Conservation (phyloP, 1,284 basidiomycete genomes). For the Cryptococcus sp. region DNA sequence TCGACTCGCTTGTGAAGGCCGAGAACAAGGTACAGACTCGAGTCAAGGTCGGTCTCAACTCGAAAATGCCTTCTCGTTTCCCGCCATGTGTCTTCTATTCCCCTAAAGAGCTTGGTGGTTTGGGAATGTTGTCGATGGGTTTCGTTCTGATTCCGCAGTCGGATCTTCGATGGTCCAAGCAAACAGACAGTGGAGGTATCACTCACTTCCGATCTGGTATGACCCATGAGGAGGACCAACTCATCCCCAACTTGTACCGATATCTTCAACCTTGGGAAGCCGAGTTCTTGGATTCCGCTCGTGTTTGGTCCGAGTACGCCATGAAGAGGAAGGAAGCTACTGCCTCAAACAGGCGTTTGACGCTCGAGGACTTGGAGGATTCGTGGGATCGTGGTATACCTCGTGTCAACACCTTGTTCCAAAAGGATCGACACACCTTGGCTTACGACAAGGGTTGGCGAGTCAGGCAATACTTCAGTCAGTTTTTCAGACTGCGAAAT, state of each 20-base stretch:
- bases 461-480: constrained; percentile 94
- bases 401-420: constrained; percentile 49
- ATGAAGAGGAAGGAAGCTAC: constrained; percentile 99
- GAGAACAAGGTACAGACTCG: constrained; percentile 99
- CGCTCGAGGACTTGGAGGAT: constrained; percentile 95
- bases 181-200: constrained; percentile 90
- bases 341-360: constrained; percentile 92
- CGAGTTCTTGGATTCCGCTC: constrained; percentile 95
- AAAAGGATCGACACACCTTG: constrained; percentile 81
- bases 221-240: constrained; percentile 90
- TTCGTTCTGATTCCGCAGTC: constrained; percentile 98
- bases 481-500: constrained; percentile 78
- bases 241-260: constrained; percentile 96
- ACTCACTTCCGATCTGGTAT: constrained; percentile 98
- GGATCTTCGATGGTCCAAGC: constrained; percentile 96
- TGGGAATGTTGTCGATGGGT: constrained; percentile 99
- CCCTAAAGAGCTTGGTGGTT: constrained; percentile 92
- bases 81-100: constrained; percentile 95
- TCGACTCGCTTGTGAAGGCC: constrained; percentile 91
- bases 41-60: constrained; percentile 98
- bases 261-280: constrained; percentile 99
- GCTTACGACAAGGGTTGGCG: constrained; percentile 98
- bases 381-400: constrained; percentile 98
- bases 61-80: constrained; percentile 99
- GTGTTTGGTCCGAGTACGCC: constrained; percentile 99